phyloP scores from a whole-genome alignment of 2,329 filamentous ascomycete genomes.

The Lachnellula subtilissima region DNA sequence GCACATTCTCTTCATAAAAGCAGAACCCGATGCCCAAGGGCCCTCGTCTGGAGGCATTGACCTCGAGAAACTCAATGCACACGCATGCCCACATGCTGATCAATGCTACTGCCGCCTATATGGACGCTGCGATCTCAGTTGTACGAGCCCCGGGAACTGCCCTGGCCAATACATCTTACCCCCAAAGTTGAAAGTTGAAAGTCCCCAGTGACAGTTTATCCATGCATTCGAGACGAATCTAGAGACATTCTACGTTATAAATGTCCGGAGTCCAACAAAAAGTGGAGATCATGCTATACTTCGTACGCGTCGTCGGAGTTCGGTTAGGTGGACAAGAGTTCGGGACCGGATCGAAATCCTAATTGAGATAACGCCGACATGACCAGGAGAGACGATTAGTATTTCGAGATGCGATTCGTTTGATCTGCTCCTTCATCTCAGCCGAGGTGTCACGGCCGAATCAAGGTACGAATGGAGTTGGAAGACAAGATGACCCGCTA shows the following conservation, averaged over 20 bases:
- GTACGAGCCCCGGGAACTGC: slow-evolving; percentile 14
- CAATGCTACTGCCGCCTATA: slow-evolving; percentile 26
- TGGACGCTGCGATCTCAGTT: slow-evolving; percentile 20
- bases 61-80: slow-evolving; percentile 16
- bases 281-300: background rate
- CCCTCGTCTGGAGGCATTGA: slow-evolving; percentile 6
- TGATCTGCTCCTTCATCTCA: too few relatives aligned
- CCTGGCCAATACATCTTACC: slow-evolving; percentile 21
- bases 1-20: slow-evolving; percentile 42
- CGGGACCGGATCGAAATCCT: too few relatives aligned
- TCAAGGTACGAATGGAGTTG: too few relatives aligned
- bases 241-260: background rate
- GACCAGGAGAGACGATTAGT: too few relatives aligned
- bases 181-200: slow-evolving; percentile 8
- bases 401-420: too few relatives aligned
- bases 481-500: too few relatives aligned
- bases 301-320: slow-evolving; percentile 16
- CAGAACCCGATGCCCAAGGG: background rate
- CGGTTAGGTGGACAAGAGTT: too few relatives aligned
- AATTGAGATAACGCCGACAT: too few relatives aligned
- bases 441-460: too few relatives aligned
- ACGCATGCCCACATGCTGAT: slow-evolving; percentile 20
- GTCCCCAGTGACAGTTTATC: slow-evolving; percentile 13
- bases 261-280: too few relatives aligned
- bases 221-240: background rate